Evolutionary conservation across 2,329 filamentous ascomycete genomes (phyloP), one percentile per base, ranked within the genome.

Genomic region (Trichophaea hybrida): DNA sequence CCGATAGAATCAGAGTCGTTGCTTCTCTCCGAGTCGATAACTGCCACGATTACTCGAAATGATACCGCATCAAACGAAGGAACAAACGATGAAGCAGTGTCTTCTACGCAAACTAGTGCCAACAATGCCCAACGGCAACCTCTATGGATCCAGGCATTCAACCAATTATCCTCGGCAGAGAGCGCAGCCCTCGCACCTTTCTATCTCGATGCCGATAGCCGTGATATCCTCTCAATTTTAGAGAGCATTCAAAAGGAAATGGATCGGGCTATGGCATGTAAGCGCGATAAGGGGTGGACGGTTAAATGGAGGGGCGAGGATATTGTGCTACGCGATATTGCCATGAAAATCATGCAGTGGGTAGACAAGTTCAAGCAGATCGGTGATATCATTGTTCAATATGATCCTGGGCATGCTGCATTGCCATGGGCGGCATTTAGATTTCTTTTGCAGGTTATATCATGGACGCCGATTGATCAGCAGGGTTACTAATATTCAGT

Each of bases 391-490:
- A 62, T 58, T 8, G 66, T 68, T 4, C 65, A 69, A 34, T 69
- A 67, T 53, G 67, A 70, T 34, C 69, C 69, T 1, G 60, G 48
- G 8, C 67, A 69, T 59, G 68, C 69, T 51, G 61, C 65, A 13
- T 53, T 71, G n/a, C 70, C 69, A 1, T 71, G 70, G 69, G 70
- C 68, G 12, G 66, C 55, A 7, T 62, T 71, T 1, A 48, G 69
- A 38, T 68, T 71, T 48, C n/a, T 71, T 12, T 60, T 71, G 10
- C 63, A 69, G 61, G 58, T 60, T 33, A 17, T 37, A 12, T 52
- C 17, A 8, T 2, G 1, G 13, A 12, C 2, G 2, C 24, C 7
- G 4, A 1, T 2, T 8, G 2, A 15, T 8, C 13, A 49, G 44
- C 15, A 8, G 44, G 2, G 13, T 8, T 15, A 8, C 13, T 15